phyloP scores from a whole-genome alignment of 1,284 basidiomycete species.

The Ustilago tritici region DNA sequence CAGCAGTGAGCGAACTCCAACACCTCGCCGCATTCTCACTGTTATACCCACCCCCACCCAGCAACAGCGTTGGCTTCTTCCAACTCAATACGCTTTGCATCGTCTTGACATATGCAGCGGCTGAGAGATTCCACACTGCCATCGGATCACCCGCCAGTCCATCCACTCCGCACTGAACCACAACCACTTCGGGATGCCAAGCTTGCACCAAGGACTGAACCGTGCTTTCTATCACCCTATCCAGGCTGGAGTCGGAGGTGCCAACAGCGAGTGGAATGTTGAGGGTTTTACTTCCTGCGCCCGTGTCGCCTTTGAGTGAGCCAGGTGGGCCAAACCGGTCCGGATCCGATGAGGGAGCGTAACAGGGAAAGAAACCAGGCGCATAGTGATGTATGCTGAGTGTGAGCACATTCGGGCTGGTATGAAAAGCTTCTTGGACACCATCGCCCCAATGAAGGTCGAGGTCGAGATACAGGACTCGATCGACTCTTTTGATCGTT shows the following conservation, averaged over 20 bases:
- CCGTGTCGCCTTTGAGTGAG: slow-evolving; percentile 29
- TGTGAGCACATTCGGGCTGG: slow-evolving; percentile 73
- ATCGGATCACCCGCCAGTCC: slow-evolving; percentile 83
- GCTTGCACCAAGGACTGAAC: slow-evolving; percentile 75
- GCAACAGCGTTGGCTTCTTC: slow-evolving; percentile 44
- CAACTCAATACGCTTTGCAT: slow-evolving; percentile 31
- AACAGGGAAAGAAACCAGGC: slow-evolving; percentile 83
- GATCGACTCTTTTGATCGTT: slow-evolving; percentile 38
- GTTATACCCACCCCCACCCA: slow-evolving; percentile 55
- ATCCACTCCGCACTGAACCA: slow-evolving; percentile 88
- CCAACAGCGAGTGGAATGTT: slow-evolving; percentile 48
- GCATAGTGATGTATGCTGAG: slow-evolving; percentile 85
- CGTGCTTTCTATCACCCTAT: slow-evolving; percentile 23
- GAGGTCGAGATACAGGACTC: slow-evolving; percentile 81
- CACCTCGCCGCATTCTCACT: slow-evolving; percentile 42
- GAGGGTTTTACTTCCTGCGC: slow-evolving; percentile 23
- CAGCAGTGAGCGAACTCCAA: slow-evolving; percentile 48
- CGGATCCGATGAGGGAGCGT: slow-evolving; percentile 34
- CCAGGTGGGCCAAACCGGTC: slow-evolving; percentile 33
- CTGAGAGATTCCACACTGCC: slow-evolving; percentile 78
- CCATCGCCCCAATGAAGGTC: slow-evolving; percentile 93
- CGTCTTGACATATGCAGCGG: slow-evolving; percentile 70
- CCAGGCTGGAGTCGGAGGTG: slow-evolving; percentile 25
- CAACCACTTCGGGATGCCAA: slow-evolving; percentile 81
- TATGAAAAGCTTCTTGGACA: slow-evolving; percentile 72